Conservation (phyloP, 345 rosid species). For the Cardamine chenopodiifolia region DNA sequence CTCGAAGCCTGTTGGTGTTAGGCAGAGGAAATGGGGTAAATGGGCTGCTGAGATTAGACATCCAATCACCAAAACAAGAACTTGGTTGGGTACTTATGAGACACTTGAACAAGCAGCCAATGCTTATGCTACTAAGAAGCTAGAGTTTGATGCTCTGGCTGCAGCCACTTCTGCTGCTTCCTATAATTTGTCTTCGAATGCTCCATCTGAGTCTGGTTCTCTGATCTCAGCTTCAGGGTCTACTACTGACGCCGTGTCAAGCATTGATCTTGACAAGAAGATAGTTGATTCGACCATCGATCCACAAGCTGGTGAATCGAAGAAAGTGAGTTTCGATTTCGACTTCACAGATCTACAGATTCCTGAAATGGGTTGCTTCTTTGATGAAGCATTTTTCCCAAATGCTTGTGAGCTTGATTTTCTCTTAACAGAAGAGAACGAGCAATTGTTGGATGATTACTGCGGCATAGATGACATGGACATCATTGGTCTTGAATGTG, state of each 20-base stretch:
- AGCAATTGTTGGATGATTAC: constrained; percentile 51
- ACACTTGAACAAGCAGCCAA: constrained; percentile 87
- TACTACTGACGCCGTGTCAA: constrained; percentile 47
- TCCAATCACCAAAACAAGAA: constrained; percentile 64
- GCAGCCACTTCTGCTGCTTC: constrained; percentile 23
- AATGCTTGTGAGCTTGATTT: constrained; percentile 49
- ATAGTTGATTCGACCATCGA: not conserved
- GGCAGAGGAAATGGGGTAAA: constrained; percentile 97
- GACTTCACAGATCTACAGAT: constrained; percentile 52
- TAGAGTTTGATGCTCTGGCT: constrained; percentile 63
- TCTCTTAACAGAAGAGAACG: constrained; percentile 57
- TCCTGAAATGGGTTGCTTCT: constrained; percentile 50
- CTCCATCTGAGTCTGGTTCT: constrained; percentile 28
- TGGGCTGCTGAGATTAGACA: constrained; percentile 99
- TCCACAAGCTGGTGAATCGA: not conserved
- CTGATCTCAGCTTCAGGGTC: constrained; percentile 47
- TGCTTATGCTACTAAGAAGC: constrained; percentile 73
- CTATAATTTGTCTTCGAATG: constrained; percentile 6
- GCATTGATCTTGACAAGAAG: constrained; percentile 26
- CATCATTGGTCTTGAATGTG: constrained; percentile 52
- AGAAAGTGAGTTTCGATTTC: constrained; percentile 27
- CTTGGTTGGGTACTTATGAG: constrained; percentile 87
- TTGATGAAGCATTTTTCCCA: constrained; percentile 44
- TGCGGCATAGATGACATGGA: constrained; percentile 63
- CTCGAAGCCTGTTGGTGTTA: constrained; percentile 59